Conservation (phyloP, 768 basidiomycete genomes). For the Coprinellus aureogranulatus region DNA sequence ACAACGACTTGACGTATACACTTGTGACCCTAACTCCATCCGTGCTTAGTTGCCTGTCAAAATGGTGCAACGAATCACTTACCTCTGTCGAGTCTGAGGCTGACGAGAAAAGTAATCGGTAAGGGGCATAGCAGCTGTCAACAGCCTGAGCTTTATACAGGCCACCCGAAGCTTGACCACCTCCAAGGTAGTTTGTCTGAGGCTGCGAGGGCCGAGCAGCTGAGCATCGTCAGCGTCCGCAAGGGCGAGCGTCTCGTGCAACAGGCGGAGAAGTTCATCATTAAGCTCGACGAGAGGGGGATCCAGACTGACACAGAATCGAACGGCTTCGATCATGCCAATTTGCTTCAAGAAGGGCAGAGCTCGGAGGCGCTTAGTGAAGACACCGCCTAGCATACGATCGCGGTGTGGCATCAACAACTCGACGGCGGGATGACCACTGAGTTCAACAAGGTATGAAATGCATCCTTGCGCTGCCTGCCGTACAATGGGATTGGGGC, state of each 20-base stretch:
- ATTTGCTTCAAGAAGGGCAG: slow-evolving; percentile 94
- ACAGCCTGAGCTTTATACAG: slow-evolving; percentile 86
- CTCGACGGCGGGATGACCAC: slow-evolving; percentile 67
- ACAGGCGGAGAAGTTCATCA: slow-evolving; percentile 85
- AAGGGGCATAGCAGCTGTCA: slow-evolving; percentile 92
- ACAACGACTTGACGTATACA: slow-evolving; percentile 97
- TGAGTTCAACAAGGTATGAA: slow-evolving; percentile 70
- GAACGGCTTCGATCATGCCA: slow-evolving; percentile 95
- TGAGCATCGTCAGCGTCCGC: slow-evolving; percentile 94
- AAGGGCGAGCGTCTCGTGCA: slow-evolving; percentile 91
- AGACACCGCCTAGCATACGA: slow-evolving; percentile 84
- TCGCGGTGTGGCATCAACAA: slow-evolving; percentile 84
- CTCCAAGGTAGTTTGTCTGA: slow-evolving; percentile 76
- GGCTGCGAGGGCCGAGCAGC: slow-evolving; percentile 69
- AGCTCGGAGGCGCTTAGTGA: slow-evolving; percentile 93
- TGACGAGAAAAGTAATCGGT: slow-evolving; percentile 92
- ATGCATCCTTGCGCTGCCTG: slow-evolving; percentile 82
- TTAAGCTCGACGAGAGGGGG: slow-evolving; percentile 90
- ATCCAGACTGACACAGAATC: slow-evolving; percentile 86
- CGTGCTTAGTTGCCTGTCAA: not conserved
- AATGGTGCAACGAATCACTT: too few species aligned
- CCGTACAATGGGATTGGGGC: slow-evolving; percentile 81
- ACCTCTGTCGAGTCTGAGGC: slow-evolving; percentile 83
- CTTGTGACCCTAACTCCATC: slow-evolving; percentile 69
- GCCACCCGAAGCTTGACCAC: slow-evolving; percentile 89